Base-by-base conservation (phyloP, 495 filamentous ascomycete species). In the Aspergillus affinis region DNA sequence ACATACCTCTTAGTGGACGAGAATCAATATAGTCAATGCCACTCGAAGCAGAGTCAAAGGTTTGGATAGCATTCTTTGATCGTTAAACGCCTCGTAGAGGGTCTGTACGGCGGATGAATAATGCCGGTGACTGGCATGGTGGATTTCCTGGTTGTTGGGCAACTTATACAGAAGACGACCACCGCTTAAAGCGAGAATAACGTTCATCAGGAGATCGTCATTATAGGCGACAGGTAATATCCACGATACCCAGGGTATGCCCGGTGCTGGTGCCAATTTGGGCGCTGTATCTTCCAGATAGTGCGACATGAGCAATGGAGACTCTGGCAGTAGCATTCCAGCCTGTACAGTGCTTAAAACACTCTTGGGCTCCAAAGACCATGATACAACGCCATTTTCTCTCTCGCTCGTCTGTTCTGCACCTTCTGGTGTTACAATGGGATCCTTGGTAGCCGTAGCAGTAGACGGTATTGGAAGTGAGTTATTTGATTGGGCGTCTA, bases 181-280 rank as follows among this genome's bases (percentile, higher is more conserved):
- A 19, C 55, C 55, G 18, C 55, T 51, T 29, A 58, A 51, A 27
- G 55, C 55, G 21, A 58, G 55, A 13, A 58, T 47, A 15, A 18
- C 18, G 26, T 58, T 47, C 55, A 58, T 58, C 29, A 58, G 47
- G 1, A 58, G 55, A 20, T 51, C 55, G n/a, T 58, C 55, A 26
- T 21, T 51, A 23, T 32, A 18, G 6, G 55, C 55, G 27, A 58
- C 9, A 9, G 55, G 55, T 15, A 58, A 26, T 46, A 56, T 18
- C 41, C 41, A 13, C 1, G 36, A 56, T 15, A 56, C 9, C 5
- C 20, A 56, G 1, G 54, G 54, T 45, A 12, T 48, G 23, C 17
- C 41, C 6, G 54, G 41, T 23, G 45, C 18, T 30, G 54, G 20
- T 26, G 54, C 41, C 41, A 56, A 29, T 45, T 26, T 23, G 23